A percentile compares a stretch with the other conserved stretches of the same genome.
Conservation (phyloP, 495 filamentous ascomycete genomes). For the Aspergillus ostianus region DNA sequence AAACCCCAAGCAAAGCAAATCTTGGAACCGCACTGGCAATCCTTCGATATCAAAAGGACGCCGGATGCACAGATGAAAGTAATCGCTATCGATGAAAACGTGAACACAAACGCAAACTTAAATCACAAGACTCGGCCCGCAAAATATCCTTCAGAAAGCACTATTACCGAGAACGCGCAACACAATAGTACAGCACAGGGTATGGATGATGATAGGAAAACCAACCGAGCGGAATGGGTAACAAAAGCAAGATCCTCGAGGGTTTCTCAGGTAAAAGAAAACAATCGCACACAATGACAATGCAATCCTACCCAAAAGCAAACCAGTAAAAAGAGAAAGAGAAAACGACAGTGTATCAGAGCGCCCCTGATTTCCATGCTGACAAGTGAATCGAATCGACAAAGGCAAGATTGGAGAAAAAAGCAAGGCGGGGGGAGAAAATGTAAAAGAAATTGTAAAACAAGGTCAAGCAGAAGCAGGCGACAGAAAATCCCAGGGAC, state of each 20-base stretch:
- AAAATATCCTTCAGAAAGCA: conserved; percentile 1
- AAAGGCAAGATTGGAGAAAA: conserved; percentile 6
- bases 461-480: conserved; percentile 19
- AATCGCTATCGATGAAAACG: conserved; percentile 7
- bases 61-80: conserved; percentile 10
- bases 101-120: background rate
- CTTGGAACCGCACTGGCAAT: conserved; percentile 9
- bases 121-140: background rate
- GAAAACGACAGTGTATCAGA: conserved; percentile 22
- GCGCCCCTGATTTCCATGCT: conserved; percentile 43
- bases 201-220: conserved; percentile 8
- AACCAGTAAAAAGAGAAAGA: conserved; percentile 17
- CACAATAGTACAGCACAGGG: conserved; percentile 15
- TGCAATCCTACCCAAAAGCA: conserved; percentile 36
- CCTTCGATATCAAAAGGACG: conserved; percentile 8
- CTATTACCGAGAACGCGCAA: conserved; percentile 11
- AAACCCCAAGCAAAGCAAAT: background rate
- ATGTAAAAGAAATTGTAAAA: conserved; percentile 13
- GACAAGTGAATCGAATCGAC: conserved; percentile 17
- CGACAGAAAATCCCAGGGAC: conserved; percentile 27
- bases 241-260: conserved; percentile 15
- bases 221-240: conserved; percentile 12
- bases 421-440: conserved; percentile 8
- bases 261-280: conserved; percentile 20
- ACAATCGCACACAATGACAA: conserved; percentile 33